Evolutionary conservation across 2,329 filamentous ascomycete species (phyloP).

Genomic region (Neonectria hederae): DNA sequence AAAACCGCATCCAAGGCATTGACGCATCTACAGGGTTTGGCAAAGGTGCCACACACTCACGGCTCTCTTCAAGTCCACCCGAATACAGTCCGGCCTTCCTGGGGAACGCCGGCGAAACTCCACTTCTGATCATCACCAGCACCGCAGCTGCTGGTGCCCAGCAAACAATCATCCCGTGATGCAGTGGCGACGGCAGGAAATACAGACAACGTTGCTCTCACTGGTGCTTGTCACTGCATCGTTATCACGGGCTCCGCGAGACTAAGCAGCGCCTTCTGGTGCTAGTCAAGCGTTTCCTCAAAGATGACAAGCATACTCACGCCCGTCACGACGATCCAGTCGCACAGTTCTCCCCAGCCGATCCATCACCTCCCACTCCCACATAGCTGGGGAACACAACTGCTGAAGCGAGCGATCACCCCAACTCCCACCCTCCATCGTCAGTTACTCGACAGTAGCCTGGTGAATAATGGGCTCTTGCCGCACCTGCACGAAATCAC

Average conservation of each 20-base stretch:
- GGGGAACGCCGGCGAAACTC: constrained; percentile 14
- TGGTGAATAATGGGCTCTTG: constrained; percentile 9
- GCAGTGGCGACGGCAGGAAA: not conserved
- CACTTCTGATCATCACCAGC: constrained; percentile 13
- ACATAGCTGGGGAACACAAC: constrained; percentile 21
- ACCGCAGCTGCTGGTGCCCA: constrained; percentile 9
- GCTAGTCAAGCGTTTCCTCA: constrained; percentile 14
- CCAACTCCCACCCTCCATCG: constrained; percentile 18
- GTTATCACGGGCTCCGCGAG: constrained; percentile 2
- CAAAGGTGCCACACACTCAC: constrained; percentile 32
- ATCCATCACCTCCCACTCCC: constrained; percentile 14
- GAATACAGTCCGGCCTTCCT: not conserved
- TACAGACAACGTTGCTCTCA: not conserved
- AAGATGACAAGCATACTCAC: constrained; percentile 20
- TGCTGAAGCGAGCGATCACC: constrained; percentile 10
- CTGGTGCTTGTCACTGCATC: constrained; percentile 7
- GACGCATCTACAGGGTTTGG: constrained; percentile 49
- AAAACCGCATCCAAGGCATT: constrained; percentile 52
- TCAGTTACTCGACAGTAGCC: constrained; percentile 15
- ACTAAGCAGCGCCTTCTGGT: constrained; percentile 13
- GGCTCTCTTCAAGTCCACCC: constrained; percentile 12
- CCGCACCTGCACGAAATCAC: constrained; percentile 40
- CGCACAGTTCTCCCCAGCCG: constrained; percentile 13
- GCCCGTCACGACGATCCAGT: constrained; percentile 22
- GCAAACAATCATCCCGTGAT: constrained; percentile 11